Conservation (phyloP, 371 early-diverging fungal species). For the Fennellomyces sp. region DNA sequence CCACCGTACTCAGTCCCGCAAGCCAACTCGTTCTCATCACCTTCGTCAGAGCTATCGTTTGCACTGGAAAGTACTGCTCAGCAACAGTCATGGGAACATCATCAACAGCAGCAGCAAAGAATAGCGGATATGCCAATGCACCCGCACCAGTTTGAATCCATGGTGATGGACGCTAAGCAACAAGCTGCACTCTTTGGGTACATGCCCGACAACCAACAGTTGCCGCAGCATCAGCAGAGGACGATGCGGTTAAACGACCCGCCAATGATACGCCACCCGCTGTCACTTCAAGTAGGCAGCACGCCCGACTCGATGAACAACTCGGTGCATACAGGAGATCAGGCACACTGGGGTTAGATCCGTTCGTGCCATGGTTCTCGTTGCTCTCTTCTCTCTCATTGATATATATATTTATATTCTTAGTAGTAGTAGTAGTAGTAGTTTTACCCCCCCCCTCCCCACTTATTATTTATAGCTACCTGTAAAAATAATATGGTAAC, state of each 20-base stretch:
- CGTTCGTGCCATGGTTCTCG: neutral
- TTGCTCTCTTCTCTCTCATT: neutral
- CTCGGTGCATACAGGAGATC: neutral
- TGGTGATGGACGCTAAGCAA: neutral
- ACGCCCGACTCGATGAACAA: neutral
- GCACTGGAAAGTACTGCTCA: neutral
- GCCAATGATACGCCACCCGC: neutral
- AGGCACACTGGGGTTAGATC: neutral
- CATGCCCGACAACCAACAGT: neutral
- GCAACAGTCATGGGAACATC: neutral
- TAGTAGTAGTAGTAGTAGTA: neutral
- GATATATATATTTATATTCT: neutral
- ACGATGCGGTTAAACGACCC: neutral
- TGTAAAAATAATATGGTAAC: too few relatives aligned
- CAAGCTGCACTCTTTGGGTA: neutral
- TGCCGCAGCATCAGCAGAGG: neutral
- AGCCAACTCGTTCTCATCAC: neutral
- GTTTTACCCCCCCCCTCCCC: neutral
- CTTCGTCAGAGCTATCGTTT: neutral
- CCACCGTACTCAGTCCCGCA: neutral
- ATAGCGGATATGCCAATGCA: neutral
- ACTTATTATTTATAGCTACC: neutral
- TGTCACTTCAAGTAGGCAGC: neutral
- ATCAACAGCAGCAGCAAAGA: neutral
- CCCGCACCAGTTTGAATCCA: neutral